A percentile compares a stretch with the other conserved stretches of the same genome.
These are phyloP conservation scores for Corylus americana DNA, from an alignment of 306 rosid genomes.

Conservation along the genomic window DNA sequence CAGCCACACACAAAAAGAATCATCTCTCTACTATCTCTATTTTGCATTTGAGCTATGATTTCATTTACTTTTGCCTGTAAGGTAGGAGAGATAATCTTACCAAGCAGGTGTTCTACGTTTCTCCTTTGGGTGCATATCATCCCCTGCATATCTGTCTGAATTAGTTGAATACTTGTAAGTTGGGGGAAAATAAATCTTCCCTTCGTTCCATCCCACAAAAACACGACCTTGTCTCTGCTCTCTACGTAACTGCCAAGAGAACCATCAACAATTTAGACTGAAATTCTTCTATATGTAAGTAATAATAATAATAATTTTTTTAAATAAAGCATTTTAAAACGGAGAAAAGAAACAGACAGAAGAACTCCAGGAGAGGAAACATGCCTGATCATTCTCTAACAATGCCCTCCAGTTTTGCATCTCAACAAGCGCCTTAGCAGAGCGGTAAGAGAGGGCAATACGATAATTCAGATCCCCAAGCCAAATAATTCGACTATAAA, in stretches of 20 bases:
- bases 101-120: slow-evolving; percentile 98
- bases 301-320: background rate
- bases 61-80: slow-evolving; percentile 4
- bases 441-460: slow-evolving; percentile 84
- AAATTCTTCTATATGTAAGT: slow-evolving; percentile 3
- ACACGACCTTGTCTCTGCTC: slow-evolving; percentile 91
- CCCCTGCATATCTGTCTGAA: slow-evolving; percentile 96
- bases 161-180: slow-evolving; percentile 97
- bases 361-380: slow-evolving; percentile 21
- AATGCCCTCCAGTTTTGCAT: slow-evolving; percentile 99
- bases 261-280: slow-evolving; percentile 21
- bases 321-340: slow-evolving; percentile 12
- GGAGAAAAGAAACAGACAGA: slow-evolving; percentile 9
- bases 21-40: background rate
- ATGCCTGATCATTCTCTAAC: slow-evolving; percentile 94
- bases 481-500: slow-evolving; percentile 87
- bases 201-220: slow-evolving; percentile 95
- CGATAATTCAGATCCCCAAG: slow-evolving; percentile 99
- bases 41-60: slow-evolving; percentile 16
- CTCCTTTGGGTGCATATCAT: slow-evolving; percentile 90
- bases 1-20: slow-evolving; percentile 3
- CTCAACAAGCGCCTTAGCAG: slow-evolving; percentile 97
- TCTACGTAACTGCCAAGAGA: slow-evolving; percentile 69
- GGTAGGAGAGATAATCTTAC: slow-evolving; percentile 48
- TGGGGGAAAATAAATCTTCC: slow-evolving; percentile 96